phyloP scores from a whole-genome alignment of 2,329 filamentous ascomycete species.

The Waltergamsia citrina region DNA sequence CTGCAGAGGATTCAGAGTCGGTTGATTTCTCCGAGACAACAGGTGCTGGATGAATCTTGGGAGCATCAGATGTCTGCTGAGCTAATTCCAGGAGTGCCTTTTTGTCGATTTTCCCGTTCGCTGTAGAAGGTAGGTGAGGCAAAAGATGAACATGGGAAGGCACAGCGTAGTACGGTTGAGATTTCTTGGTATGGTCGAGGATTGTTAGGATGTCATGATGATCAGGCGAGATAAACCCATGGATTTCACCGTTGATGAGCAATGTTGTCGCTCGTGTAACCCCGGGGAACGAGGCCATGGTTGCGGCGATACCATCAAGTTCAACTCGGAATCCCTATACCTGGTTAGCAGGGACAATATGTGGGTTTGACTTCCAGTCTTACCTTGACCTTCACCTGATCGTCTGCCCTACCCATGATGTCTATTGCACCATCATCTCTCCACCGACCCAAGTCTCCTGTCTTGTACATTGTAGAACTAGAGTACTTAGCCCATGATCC shows the following conservation, averaged over 20 bases:
- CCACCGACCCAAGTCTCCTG: slow-evolving; percentile 10
- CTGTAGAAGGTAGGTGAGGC: slow-evolving; percentile 35
- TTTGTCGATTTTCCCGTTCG: slow-evolving; percentile 50
- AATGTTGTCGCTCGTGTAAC: slow-evolving; percentile 15
- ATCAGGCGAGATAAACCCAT: slow-evolving; percentile 36
- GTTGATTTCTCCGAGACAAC: slow-evolving; percentile 5
- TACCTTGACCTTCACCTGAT: slow-evolving; percentile 19
- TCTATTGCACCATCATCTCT: slow-evolving; percentile 9
- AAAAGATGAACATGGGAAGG: slow-evolving; percentile 34
- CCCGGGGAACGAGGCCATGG: slow-evolving; percentile 12
- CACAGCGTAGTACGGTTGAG: slow-evolving; percentile 46
- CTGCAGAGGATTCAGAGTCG: slow-evolving; percentile 12
- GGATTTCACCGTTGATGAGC: slow-evolving; percentile 21
- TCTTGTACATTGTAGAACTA: slow-evolving; percentile 37
- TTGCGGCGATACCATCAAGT: slow-evolving; percentile 31
- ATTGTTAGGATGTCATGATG: slow-evolving; percentile 25
- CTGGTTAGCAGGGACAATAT: background rate
- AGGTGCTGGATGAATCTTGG: slow-evolving; percentile 1
- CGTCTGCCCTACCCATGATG: slow-evolving; percentile 10
- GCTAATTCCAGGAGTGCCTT: slow-evolving; percentile 20
- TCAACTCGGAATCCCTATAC: slow-evolving; percentile 9
- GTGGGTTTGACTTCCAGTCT: too few species aligned
- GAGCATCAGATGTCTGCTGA: too few species aligned
- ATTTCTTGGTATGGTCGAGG: slow-evolving; percentile 25
- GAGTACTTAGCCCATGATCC: too few species aligned